Evolutionary conservation across 2,329 filamentous ascomycete genomes (phyloP), one percentile per base, ranked within the genome.

Genomic region (Colletotrichum sansevieriae): DNA sequence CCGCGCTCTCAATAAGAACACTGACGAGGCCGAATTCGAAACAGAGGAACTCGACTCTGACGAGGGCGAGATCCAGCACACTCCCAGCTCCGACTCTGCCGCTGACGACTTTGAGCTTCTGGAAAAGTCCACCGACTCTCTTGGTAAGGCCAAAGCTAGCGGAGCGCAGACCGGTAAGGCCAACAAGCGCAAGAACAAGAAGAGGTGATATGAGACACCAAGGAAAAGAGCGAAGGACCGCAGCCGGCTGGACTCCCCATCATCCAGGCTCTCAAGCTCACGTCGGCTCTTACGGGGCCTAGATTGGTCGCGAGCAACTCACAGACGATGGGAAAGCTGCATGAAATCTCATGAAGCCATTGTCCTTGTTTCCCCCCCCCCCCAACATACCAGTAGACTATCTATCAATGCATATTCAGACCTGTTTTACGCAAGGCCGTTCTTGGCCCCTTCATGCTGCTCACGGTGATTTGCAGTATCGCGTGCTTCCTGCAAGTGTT

Each of bases 41-140:
- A 76, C 76, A 7, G 76, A 77, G 22, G 78, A 79, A 29, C 72
- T 74, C 15, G 82, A 82, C 41, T 82, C 83, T 46, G 81, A 82
- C 25, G 83, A 84, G 52, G 85, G 83, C 13, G 86, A 87, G 70
- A 78, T 83, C 47, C 83, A 87, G 78, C 79, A 79, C 66, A 86
- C 86, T 35, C 83, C 87, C 22, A 87, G 83, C 76, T 87, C 84
- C 22, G 88, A 87, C 74, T 89, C 87, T 1, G 83, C 85, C 20
- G 84, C 82, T 64, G 88, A 87, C 61, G 87, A 90, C 76, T 91
- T 88, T 78, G 88, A 91, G 80, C 78, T 90, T 47, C 79, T 91
- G 10, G 87, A 89, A 75, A 89, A 89, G 80, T 88, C 85, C 73
- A 82, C 85, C 20, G 86, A 88, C 71, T 86, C 85, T 59, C 80